Conservation (phyloP, 495 filamentous ascomycete genomes). For the Penicillium dipodomyicola region DNA sequence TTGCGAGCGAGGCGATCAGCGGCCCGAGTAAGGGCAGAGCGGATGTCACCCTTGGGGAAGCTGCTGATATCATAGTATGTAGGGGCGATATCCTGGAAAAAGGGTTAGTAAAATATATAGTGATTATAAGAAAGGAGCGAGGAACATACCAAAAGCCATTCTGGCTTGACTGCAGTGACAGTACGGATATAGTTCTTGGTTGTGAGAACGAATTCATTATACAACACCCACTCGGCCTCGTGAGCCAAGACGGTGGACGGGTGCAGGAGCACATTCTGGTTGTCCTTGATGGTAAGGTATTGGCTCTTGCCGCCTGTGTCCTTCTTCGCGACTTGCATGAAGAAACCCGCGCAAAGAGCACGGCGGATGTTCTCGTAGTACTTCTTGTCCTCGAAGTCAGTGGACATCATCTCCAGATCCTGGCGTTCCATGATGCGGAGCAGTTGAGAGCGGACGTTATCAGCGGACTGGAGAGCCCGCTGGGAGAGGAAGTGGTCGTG, state of each 20-base stretch:
- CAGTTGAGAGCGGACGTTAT: slow-evolving; percentile 88
- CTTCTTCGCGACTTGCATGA: slow-evolving; percentile 99
- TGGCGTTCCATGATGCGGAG: slow-evolving; percentile 94
- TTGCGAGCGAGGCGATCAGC: slow-evolving; percentile 71
- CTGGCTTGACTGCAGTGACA: slow-evolving; percentile 58
- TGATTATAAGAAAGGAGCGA: neutral
- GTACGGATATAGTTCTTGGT: slow-evolving; percentile 85
- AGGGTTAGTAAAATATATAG: slow-evolving; percentile 22
- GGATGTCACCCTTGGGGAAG: slow-evolving; percentile 85
- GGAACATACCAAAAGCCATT: slow-evolving; percentile 81
- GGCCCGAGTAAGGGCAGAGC: slow-evolving; percentile 68
- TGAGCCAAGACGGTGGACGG: slow-evolving; percentile 81
- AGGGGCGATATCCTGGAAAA: slow-evolving; percentile 75
- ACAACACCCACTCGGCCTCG: slow-evolving; percentile 94
- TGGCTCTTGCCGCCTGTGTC: slow-evolving; percentile 68
- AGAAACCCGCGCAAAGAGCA: slow-evolving; percentile 93
- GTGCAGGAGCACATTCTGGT: slow-evolving; percentile 87
- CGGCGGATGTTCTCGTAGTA: slow-evolving; percentile 97
- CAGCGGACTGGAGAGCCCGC: slow-evolving; percentile 83
- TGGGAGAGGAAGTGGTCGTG: slow-evolving; percentile 95
- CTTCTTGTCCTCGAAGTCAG: slow-evolving; percentile 88
- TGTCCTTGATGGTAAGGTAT: slow-evolving; percentile 93
- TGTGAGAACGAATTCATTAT: slow-evolving; percentile 98
- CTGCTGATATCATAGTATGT: slow-evolving; percentile 84
- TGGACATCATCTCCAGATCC: slow-evolving; percentile 80